phyloP scores from a whole-genome alignment of 768 basidiomycete species.

The Thelephora ganbajun region DNA sequence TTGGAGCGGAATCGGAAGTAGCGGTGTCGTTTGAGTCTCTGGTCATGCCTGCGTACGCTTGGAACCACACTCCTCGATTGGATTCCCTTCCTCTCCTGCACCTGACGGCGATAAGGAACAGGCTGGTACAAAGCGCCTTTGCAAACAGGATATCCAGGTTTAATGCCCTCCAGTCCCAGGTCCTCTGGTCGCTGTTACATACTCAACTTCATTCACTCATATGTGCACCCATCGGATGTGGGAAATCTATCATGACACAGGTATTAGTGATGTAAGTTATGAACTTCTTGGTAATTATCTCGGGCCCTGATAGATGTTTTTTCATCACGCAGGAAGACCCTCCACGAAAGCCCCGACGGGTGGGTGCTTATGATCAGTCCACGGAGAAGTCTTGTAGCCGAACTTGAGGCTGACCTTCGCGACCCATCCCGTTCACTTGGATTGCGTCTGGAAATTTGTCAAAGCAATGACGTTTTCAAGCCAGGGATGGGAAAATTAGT shows the following conservation, averaged over 20 bases:
- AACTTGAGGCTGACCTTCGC: slow-evolving; percentile 40
- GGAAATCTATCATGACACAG: slow-evolving; percentile 66
- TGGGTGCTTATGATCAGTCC: slow-evolving; percentile 58
- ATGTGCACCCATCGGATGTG: slow-evolving; percentile 67
- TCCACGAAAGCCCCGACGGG: slow-evolving; percentile 24
- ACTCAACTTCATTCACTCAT: slow-evolving; percentile 56
- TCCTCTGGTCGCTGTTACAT: slow-evolving; percentile 69
- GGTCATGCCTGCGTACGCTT: slow-evolving; percentile 55
- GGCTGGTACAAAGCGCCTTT: slow-evolving; percentile 31
- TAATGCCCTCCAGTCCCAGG: slow-evolving; percentile 83
- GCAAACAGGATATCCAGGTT: slow-evolving; percentile 36
- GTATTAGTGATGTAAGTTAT: slow-evolving; percentile 42
- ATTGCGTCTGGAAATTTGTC: slow-evolving; percentile 25
- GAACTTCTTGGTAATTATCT: neutral
- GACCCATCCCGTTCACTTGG: slow-evolving; percentile 21
- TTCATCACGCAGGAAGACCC: slow-evolving; percentile 36
- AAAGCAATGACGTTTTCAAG: slow-evolving; percentile 19
- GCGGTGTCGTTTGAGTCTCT: slow-evolving; percentile 49
- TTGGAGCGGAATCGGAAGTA: slow-evolving; percentile 75
- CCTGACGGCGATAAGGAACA: slow-evolving; percentile 35
- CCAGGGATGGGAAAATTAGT: slow-evolving; percentile 30
- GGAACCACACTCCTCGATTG: slow-evolving; percentile 46
- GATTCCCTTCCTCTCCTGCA: slow-evolving; percentile 59
- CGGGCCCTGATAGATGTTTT: neutral
- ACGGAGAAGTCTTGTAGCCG: slow-evolving; percentile 37